Percentiles rank a stretch among this genome's conserved stretches.
Conservation (phyloP, 306 rosid species). For the Ormosia emarginata region DNA sequence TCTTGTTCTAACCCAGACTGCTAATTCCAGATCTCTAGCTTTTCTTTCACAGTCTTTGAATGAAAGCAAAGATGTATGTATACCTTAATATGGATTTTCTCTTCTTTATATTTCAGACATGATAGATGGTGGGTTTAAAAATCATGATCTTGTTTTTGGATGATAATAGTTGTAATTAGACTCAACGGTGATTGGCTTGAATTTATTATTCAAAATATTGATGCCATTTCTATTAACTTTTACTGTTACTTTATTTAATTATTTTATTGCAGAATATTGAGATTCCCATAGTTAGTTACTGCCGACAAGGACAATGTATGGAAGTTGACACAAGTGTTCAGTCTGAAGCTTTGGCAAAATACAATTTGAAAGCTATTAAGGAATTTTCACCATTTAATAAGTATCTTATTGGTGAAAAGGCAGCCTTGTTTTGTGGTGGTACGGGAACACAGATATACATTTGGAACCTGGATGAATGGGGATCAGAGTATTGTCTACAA, state of each 20-base stretch:
- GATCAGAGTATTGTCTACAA: constrained; percentile 45
- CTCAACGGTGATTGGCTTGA: not conserved
- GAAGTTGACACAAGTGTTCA: constrained; percentile 45
- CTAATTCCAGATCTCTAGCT: constrained; percentile 51
- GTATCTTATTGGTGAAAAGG: constrained; percentile 59
- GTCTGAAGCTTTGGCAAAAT: constrained; percentile 40
- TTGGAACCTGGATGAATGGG: constrained; percentile 61
- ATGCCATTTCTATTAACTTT: not conserved
- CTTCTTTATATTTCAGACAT: not conserved
- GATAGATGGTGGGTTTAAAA: not conserved
- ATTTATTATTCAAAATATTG: not conserved
- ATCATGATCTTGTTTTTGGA: not conserved
- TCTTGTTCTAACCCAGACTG: constrained; percentile 60
- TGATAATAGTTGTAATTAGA: not conserved
- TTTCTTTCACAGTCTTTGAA: constrained; percentile 62
- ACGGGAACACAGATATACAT: constrained; percentile 58
- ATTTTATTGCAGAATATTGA: constrained; percentile 51
- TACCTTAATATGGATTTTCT: not conserved
- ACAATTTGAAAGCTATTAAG: constrained; percentile 49
- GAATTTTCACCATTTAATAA: constrained; percentile 52
- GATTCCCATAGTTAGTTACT: constrained; percentile 52
- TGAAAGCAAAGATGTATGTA: constrained; percentile 50
- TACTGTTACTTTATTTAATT: not conserved
- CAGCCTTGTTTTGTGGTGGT: constrained; percentile 38
- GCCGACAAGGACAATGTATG: constrained; percentile 43